These are phyloP conservation scores for Boechera retrofracta DNA, from an alignment of 345 rosid genomes.

Conservation along the genomic window DNA sequence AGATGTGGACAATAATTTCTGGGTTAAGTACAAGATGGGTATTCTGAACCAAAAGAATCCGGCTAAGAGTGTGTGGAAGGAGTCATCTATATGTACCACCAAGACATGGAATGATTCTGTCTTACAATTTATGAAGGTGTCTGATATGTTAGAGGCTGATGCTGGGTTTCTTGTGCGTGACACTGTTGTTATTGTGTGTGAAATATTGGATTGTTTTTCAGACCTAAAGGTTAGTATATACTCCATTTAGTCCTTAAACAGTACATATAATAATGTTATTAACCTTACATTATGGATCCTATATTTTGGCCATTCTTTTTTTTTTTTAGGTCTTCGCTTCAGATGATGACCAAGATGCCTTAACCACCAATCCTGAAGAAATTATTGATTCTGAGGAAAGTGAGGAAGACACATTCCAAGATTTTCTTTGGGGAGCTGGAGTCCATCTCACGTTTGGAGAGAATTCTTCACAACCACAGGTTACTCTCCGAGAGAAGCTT, in stretches of 20 bases:
- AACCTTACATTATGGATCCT: slow-evolving; percentile 17
- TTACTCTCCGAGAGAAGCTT: slow-evolving; percentile 66
- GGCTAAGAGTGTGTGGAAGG: slow-evolving; percentile 97
- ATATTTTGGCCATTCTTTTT: slow-evolving; percentile 36
- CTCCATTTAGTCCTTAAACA: slow-evolving; percentile 24
- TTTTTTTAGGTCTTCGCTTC: slow-evolving; percentile 80
- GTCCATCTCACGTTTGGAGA: slow-evolving; percentile 95
- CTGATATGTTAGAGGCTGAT: slow-evolving; percentile 98
- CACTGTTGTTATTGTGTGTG: slow-evolving; percentile 97
- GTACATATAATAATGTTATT: not conserved
- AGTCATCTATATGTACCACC: slow-evolving; percentile 95
- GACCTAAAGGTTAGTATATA: slow-evolving; percentile 75
- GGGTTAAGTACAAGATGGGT: slow-evolving; percentile 99
- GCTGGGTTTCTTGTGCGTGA: slow-evolving; percentile 99
- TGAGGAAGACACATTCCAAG: slow-evolving; percentile 95
- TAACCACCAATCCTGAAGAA: slow-evolving; percentile 99
- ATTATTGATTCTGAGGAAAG: slow-evolving; percentile 97
- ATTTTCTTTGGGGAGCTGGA: slow-evolving; percentile 96
- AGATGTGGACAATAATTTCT: slow-evolving; percentile 97
- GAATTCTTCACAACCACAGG: slow-evolving; percentile 87
- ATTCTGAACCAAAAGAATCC: slow-evolving; percentile 94
- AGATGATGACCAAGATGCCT: slow-evolving; percentile 97
- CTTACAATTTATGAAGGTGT: slow-evolving; percentile 97
- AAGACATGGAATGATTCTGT: slow-evolving; percentile 99
- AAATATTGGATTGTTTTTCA: slow-evolving; percentile 92